Conservation (phyloP, 176 grass and related monocot genomes). For the Poa pratensis region DNA sequence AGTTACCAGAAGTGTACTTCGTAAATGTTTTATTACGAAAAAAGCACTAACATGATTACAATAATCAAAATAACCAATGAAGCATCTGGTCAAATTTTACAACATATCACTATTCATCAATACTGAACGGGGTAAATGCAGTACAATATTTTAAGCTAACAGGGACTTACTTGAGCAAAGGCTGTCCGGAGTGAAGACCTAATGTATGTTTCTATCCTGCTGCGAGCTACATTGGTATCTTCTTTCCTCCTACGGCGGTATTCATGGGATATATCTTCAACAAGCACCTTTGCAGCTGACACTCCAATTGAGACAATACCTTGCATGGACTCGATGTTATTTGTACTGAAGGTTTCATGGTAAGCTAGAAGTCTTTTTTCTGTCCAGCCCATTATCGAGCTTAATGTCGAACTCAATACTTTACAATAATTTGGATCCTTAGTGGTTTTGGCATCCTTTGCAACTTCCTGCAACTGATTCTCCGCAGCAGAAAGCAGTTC, state of each 20-base stretch:
- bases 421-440: constrained; percentile 96
- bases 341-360: constrained; percentile 89
- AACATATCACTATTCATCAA: background rate
- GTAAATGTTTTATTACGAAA: constrained; percentile 14
- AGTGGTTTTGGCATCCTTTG: constrained; percentile 86
- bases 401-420: constrained; percentile 90
- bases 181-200: constrained; percentile 89
- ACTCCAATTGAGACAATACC: constrained; percentile 90
- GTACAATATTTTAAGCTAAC: background rate
- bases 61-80: constrained; percentile 35
- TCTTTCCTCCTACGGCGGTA: constrained; percentile 94
- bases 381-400: constrained; percentile 94
- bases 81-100: background rate
- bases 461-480: constrained; percentile 82
- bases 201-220: constrained; percentile 89
- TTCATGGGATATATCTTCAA: constrained; percentile 99
- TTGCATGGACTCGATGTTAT: constrained; percentile 96
- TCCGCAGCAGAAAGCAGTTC: constrained; percentile 89
- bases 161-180: constrained; percentile 89
- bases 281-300: constrained; percentile 83
- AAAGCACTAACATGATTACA: background rate
- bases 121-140: constrained; percentile 24
- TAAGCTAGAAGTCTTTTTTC: constrained; percentile 98
- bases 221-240: constrained; percentile 85
- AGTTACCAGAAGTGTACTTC: background rate